Evolutionary conservation across 2,329 filamentous ascomycete species (phyloP).

Genomic region (Cercospora brassicicola): DNA sequence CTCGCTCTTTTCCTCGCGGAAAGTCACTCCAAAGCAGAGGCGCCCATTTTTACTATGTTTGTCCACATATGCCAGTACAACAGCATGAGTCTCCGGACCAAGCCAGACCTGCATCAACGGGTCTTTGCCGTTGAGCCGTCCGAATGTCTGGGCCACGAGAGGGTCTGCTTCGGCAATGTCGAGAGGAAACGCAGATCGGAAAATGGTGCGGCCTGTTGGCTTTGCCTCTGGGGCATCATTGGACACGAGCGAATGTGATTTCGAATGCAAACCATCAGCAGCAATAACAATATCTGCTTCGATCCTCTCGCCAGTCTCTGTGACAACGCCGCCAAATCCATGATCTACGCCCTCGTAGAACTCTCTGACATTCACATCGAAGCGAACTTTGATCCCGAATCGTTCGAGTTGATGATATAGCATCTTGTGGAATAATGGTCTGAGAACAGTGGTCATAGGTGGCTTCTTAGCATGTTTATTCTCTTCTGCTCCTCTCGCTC

Average conservation of each 20-base stretch:
- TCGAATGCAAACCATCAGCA: conserved; percentile 33
- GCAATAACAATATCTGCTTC: conserved; percentile 45
- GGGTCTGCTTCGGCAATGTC: conserved; percentile 24
- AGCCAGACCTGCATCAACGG: conserved; percentile 28
- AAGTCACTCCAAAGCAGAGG: conserved; percentile 57
- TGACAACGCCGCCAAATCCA: conserved; percentile 32
- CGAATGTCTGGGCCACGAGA: conserved; percentile 24
- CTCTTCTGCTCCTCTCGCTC: conserved; percentile 14
- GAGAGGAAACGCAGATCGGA: conserved; percentile 25
- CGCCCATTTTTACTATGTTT: conserved; percentile 45
- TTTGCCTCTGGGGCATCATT: conserved; percentile 15
- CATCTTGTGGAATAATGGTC: conserved; percentile 26
- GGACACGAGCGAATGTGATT: conserved; percentile 13
- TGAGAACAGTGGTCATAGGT: conserved; percentile 25
- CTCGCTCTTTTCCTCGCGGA: conserved; percentile 40
- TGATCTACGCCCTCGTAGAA: conserved; percentile 47
- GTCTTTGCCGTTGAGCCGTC: conserved; percentile 19
- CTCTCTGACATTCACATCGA: conserved; percentile 39
- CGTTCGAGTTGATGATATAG: conserved; percentile 27
- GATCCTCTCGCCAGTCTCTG: conserved; percentile 43
- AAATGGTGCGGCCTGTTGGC: conserved; percentile 28
- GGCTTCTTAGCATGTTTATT: conserved; percentile 15
- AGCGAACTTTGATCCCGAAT: conserved; percentile 24
- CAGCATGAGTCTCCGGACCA: conserved; percentile 26
- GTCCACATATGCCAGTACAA: conserved; percentile 46